Evolutionary conservation across 352 stramenopile species (phyloP), one percentile per base, ranked within the genome.

Genomic region (Globisporangium iwayamae): DNA sequence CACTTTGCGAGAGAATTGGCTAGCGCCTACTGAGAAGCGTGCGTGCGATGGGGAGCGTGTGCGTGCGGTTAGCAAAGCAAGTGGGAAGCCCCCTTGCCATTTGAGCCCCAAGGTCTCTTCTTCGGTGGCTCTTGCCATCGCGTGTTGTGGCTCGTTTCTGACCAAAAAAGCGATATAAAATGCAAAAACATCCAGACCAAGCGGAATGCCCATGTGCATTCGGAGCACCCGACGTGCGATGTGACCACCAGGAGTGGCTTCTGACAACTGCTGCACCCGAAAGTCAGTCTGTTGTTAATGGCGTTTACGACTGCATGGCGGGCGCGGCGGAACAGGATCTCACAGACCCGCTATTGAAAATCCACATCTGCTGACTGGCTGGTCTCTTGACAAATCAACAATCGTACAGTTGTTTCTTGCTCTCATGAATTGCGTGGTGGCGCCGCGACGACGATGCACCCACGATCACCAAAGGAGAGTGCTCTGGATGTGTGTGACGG

Each of bases 131-230:
- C 18, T 50, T 50, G 45, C n/a, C 18, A 51, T 51, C 18, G 45
- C 14, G 18, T 18, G 13, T 4, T 30, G 43, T 58, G 52, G 30
- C 52, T 46, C 20, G 14, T 58, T 46, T 58, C 52, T 58, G 52
- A n/a, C 32, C 52, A 14, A 41, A 14, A 46, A 46, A 43, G 52
- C 52, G 52, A 58, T 58, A 58, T 58, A 32, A 20, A 32, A 32
- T n/a, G 32, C 50, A 22, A 56, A 56, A 28, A 45, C 18, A 58
- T 58, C 22, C 52, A 58, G 52, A 20, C 43, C 43, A 48, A 48
- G 41, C 41, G 18, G 14, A 16, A 8, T 10, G 30, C 1, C 30
- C 52, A 58, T 58, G 52, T 58, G 52, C 32, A 20, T 46, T 32
- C n/a, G 28, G 30, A 32, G 52, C 52, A 46, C 32, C 13, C 13